Conservation (phyloP, 2,329 filamentous ascomycete species). For the Scytalidium sp. region DNA sequence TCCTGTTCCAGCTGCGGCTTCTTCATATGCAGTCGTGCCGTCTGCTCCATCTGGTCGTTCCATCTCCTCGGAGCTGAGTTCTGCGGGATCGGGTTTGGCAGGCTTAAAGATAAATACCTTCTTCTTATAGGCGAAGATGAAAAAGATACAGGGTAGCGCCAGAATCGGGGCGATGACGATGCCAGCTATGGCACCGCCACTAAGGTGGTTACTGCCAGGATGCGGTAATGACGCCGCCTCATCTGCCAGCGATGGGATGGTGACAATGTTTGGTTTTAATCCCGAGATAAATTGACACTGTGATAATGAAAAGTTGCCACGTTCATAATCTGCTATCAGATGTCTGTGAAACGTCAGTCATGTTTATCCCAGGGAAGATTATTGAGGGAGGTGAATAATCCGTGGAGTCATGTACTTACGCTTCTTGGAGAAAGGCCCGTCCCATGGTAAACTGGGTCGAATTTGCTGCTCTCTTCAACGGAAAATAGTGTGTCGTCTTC, state of each 20-base stretch:
- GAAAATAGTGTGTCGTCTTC: conserved; percentile 32
- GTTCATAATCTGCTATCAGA: conserved; percentile 33
- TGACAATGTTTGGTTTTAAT: conserved; percentile 3
- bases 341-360: conserved; percentile 15
- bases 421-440: conserved; percentile 38
- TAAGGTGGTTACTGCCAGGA: not conserved
- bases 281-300: conserved; percentile 5
- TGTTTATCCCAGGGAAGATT: too few species aligned
- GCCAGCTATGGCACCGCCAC: conserved; percentile 16
- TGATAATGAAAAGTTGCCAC: conserved; percentile 31
- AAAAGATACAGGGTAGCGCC: conserved; percentile 7
- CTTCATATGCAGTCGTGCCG: not conserved
- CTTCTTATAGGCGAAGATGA: conserved; percentile 3
- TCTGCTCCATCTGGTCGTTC: not conserved
- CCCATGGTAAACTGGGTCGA: conserved; percentile 33
- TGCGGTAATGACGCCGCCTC: not conserved
- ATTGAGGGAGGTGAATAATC: not conserved
- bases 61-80: not conserved
- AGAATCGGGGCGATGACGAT: conserved; percentile 15
- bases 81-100: not conserved
- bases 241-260: conserved; percentile 13
- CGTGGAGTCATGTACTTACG: conserved; percentile 10
- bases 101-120: not conserved
- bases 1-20: not conserved
- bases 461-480: conserved; percentile 31